These are phyloP conservation scores for Aureobasidium sp. DNA, from an alignment of 2,329 filamentous ascomycete genomes.

Conservation along the genomic window DNA sequence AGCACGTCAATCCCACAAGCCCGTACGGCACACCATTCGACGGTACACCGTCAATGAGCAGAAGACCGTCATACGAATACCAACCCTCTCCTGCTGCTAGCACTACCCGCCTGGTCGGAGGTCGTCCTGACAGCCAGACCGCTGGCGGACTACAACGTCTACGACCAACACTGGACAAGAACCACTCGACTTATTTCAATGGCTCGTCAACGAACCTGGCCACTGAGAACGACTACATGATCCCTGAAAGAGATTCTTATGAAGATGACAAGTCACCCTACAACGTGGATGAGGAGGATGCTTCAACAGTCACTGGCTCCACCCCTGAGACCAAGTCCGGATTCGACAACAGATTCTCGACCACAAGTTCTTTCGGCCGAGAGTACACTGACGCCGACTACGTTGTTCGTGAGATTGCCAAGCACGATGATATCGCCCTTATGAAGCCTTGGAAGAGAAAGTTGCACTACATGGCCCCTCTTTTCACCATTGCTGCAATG, in stretches of 20 bases:
- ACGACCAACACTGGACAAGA: slow-evolving; percentile 15
- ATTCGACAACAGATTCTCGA: slow-evolving; percentile 15
- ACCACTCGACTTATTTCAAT: slow-evolving; percentile 15
- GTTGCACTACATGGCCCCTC: slow-evolving; percentile 14
- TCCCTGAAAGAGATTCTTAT: slow-evolving; percentile 7
- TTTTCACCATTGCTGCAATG: slow-evolving; percentile 13
- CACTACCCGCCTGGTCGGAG: slow-evolving; percentile 12
- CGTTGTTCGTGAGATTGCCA: slow-evolving; percentile 13
- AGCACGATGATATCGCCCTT: slow-evolving; percentile 15
- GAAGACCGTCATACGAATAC: slow-evolving; percentile 12
- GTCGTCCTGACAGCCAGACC: slow-evolving; percentile 5
- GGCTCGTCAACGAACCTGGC: slow-evolving; percentile 13
- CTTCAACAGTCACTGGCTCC: slow-evolving; percentile 12
- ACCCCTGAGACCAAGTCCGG: slow-evolving; percentile 11
- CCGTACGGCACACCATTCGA: slow-evolving; percentile 14
- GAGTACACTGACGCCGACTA: slow-evolving; percentile 13
- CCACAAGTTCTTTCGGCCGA: slow-evolving; percentile 13
- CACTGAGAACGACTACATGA: slow-evolving; percentile 15
- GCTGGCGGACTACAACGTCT: slow-evolving; percentile 11
- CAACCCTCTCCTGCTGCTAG: slow-evolving; percentile 15
- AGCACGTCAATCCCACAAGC: slow-evolving; percentile 11
- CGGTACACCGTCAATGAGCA: slow-evolving; percentile 14
- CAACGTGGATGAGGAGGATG: slow-evolving; percentile 3
- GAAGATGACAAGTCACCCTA: slow-evolving; percentile 13
- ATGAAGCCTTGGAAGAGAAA: slow-evolving; percentile 16